A percentile compares a stretch with the other conserved stretches of the same genome.
Evolutionary conservation across 805 yeast species (phyloP).

Genomic region (Candida incommunis): DNA sequence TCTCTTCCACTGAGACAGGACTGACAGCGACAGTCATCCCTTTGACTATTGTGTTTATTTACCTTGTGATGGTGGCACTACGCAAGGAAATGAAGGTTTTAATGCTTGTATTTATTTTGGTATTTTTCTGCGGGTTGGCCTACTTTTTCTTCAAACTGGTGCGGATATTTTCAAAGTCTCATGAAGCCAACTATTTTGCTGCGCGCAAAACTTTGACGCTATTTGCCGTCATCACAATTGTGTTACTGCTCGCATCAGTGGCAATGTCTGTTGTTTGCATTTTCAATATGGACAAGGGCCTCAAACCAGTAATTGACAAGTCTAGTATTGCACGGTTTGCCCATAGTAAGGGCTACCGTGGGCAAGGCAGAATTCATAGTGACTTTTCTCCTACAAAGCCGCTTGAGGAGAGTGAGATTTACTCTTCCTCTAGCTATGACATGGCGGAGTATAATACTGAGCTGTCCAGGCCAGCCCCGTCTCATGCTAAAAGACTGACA

Average conservation of each 20-base stretch:
- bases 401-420: background rate
- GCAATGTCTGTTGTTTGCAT: constrained; percentile 16
- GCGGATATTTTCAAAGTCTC: constrained; percentile 29
- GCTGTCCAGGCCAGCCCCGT: background rate
- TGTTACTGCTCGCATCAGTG: constrained; percentile 26
- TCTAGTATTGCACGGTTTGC: no score
- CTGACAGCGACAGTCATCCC: constrained; percentile 34
- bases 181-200: constrained; percentile 27
- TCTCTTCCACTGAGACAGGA: constrained; percentile 30
- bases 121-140: constrained; percentile 28
- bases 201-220: constrained; percentile 31
- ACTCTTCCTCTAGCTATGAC: background rate
- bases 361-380: background rate
- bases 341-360: constrained; percentile 2
- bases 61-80: constrained; percentile 25
- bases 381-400: background rate
- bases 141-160: constrained; percentile 34
- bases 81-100: constrained; percentile 22
- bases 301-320: constrained; percentile 11
- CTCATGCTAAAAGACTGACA: background rate
- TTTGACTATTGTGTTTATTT: constrained; percentile 25
- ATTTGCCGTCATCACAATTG: constrained; percentile 30
- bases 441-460: background rate
- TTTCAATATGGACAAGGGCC: constrained; percentile 17
- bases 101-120: constrained; percentile 17